Base-by-base conservation (phyloP, 1,139 yeast genomes). In the Candida albicans region DNA sequence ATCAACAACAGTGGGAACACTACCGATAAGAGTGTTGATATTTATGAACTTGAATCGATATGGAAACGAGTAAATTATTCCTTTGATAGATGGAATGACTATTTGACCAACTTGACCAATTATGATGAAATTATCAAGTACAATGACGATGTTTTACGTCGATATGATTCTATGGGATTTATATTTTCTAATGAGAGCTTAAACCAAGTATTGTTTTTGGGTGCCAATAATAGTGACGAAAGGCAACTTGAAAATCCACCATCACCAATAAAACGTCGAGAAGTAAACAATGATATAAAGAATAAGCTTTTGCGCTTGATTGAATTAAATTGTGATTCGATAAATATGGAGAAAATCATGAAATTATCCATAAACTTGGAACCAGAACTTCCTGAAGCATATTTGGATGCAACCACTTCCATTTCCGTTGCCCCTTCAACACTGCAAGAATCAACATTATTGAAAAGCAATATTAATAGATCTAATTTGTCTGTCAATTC, bases 11-110 rank as follows among this genome's bases (percentile, higher is more conserved):
- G 25, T 28, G 50, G 50, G 33, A 47, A 53, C n/a, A 44, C 49
- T 8, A 46, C 65, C 25, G 43, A 44, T 8, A 35, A 35, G 14
- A 41, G 40, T 39, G 59, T 74, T 27, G 71, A 77, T 31, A 65
- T 83, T 40, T 75, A 76, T 51, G 85, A 82, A 43, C 75, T 87
- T 52, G 88, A 82, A 45, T 74, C 80, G 36, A 77, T 83, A 44
- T 80, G 87, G 58, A 84, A 79, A 55, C 77, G 88, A 42, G 81
- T 89, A 6, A 77, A 80, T 46, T 82, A 84, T 47, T 87, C 95
- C 0, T 84, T 89, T 57, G 80, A 76, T 48, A 81, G 95, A 56
- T 90, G 97, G 97, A 81, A 83, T 51, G 84, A 78, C 33, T 87
- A 83, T 58, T 63, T 82, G 52, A 49, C 57, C 24, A 75, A 76